Conservation (phyloP, 306 rosid genomes). For the Acacia crassicarpa region DNA sequence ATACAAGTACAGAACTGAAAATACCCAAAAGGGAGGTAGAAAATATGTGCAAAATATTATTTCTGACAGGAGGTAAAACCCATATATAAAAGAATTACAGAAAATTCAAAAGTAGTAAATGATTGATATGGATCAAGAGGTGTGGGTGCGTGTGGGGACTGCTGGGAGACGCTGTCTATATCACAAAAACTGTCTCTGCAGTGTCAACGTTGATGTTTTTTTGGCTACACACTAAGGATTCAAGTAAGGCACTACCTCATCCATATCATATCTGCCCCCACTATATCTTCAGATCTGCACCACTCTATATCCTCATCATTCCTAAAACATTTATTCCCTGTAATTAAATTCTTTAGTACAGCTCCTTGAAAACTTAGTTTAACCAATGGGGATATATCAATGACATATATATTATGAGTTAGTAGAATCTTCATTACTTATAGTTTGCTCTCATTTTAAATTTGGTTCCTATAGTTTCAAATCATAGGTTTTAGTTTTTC, state of each 20-base stretch:
- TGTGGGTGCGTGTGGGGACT: slow-evolving; percentile 19
- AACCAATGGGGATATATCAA: not conserved
- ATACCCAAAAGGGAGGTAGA: not conserved
- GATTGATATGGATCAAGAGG: slow-evolving; percentile 18
- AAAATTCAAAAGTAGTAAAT: not conserved
- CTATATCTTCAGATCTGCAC: not conserved
- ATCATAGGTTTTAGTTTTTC: too few relatives aligned
- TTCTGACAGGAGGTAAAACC: not conserved
- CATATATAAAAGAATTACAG: not conserved
- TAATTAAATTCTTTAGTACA: not conserved
- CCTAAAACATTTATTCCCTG: not conserved
- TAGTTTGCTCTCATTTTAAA: too few relatives aligned
- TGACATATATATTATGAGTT: too few relatives aligned
- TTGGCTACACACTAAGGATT: slow-evolving; percentile 27
- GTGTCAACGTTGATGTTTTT: slow-evolving; percentile 27
- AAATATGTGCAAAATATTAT: not conserved
- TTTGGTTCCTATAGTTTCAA: too few relatives aligned
- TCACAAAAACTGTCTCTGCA: slow-evolving; percentile 29
- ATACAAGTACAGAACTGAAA: not conserved
- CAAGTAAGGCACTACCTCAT: not conserved
- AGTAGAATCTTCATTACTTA: too few relatives aligned
- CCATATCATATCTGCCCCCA: slow-evolving; percentile 4
- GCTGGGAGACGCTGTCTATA: slow-evolving; percentile 26
- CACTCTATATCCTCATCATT: not conserved
- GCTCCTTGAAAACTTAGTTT: not conserved